Evolutionary conservation across 352 stramenopile genomes (phyloP).

Genomic region (Phytophthora citrophthora): DNA sequence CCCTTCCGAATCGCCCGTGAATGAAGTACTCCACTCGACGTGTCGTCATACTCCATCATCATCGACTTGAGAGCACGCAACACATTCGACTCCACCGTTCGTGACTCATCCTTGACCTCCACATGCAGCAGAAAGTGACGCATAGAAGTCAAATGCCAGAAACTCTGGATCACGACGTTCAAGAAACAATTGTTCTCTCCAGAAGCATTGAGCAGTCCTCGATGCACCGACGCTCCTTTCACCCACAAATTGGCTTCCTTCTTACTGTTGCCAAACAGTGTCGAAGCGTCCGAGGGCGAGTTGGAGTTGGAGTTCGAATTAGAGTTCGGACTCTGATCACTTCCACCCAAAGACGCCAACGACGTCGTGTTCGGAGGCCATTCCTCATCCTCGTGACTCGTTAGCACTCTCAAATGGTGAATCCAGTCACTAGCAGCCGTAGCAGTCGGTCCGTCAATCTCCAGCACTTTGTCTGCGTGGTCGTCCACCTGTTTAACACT

Average conservation of each 20-base stretch:
- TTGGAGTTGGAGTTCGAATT: not conserved
- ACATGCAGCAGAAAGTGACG: constrained; percentile 85
- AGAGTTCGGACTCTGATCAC: constrained; percentile 37
- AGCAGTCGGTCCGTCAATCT: constrained; percentile 70
- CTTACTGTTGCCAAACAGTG: constrained; percentile 39
- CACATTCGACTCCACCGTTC: constrained; percentile 77
- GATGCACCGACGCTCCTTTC: constrained; percentile 84
- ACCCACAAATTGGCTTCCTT: constrained; percentile 81
- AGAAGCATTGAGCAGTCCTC: constrained; percentile 73
- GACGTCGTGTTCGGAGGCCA: constrained; percentile 36
- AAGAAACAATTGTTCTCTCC: constrained; percentile 93
- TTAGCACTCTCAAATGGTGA: constrained; percentile 62
- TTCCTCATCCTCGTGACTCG: constrained; percentile 46
- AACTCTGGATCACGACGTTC: constrained; percentile 92
- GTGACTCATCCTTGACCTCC: constrained; percentile 83
- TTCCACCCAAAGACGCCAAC: constrained; percentile 28
- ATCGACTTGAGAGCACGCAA: constrained; percentile 78
- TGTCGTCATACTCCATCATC: constrained; percentile 88
- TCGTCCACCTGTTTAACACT: constrained; percentile 74
- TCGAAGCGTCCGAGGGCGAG: constrained; percentile 18
- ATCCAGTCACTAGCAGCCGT: constrained; percentile 78
- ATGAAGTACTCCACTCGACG: constrained; percentile 76
- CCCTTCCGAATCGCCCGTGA: constrained; percentile 81
- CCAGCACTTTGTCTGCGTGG: constrained; percentile 77
- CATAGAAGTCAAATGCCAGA: constrained; percentile 91